phyloP scores from a whole-genome alignment of 805 yeast species.

The Komagataella kurtzmanii region DNA sequence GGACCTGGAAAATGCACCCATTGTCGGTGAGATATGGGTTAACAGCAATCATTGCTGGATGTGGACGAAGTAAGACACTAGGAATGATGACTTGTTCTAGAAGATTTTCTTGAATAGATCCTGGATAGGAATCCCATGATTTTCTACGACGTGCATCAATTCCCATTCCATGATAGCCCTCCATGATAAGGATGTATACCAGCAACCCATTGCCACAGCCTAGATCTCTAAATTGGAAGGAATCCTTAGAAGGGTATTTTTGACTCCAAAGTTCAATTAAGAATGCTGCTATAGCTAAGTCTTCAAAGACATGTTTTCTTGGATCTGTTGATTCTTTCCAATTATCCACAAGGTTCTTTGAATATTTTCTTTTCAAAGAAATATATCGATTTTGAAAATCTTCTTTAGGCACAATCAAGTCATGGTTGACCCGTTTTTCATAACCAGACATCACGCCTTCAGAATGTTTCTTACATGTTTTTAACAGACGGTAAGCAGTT shows the following conservation, averaged over 20 bases:
- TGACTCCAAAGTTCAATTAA: slow-evolving; percentile 74
- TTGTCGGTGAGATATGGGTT: slow-evolving; percentile 46
- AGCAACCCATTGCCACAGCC: slow-evolving; percentile 94
- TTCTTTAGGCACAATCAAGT: slow-evolving; percentile 69
- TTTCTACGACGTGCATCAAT: slow-evolving; percentile 84
- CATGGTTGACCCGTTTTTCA: slow-evolving; percentile 80
- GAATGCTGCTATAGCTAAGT: slow-evolving; percentile 90
- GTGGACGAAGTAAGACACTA: slow-evolving; percentile 52
- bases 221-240: slow-evolving; percentile 68
- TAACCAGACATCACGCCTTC: slow-evolving; percentile 76
- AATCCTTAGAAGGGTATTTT: slow-evolving; percentile 22
- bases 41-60: slow-evolving; percentile 40
- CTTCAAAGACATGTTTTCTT: slow-evolving; percentile 91
- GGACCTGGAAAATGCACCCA: slow-evolving; percentile 46
- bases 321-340: slow-evolving; percentile 97
- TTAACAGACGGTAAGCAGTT: slow-evolving; percentile 67
- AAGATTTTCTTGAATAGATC: slow-evolving; percentile 40
- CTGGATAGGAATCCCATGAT: slow-evolving; percentile 73
- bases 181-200: slow-evolving; percentile 59
- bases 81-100: slow-evolving; percentile 82
- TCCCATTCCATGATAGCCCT: slow-evolving; percentile 76
- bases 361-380: slow-evolving; percentile 68
- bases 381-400: slow-evolving; percentile 77
- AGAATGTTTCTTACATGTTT: slow-evolving; percentile 76
- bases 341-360: slow-evolving; percentile 54